phyloP scores from a whole-genome alignment of 352 stramenopile species.

The Elongisporangium anandrum region DNA sequence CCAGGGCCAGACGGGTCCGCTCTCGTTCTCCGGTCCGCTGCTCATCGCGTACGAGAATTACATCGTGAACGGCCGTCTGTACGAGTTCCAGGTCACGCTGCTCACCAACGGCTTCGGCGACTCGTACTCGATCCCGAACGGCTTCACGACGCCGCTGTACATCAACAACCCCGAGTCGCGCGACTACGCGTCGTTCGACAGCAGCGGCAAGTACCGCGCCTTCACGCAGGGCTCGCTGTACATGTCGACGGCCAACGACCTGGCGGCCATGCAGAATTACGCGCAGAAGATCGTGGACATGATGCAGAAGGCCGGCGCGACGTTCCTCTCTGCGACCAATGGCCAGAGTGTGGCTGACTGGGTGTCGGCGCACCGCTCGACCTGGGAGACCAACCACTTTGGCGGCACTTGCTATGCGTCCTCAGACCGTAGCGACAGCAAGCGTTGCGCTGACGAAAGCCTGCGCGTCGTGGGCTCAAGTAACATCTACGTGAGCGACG shows the following conservation, averaged over 20 bases:
- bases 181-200: conserved; percentile 28
- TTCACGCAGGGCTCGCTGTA: conserved; percentile 26
- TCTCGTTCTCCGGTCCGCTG: conserved; percentile 28
- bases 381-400: conserved; percentile 32
- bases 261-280: conserved; percentile 26
- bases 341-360: conserved; percentile 12
- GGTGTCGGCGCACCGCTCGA: conserved; percentile 18
- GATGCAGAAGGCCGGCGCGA: conserved; percentile 19
- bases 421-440: conserved; percentile 16
- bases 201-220: conserved; percentile 11
- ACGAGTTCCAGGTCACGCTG: conserved; percentile 35
- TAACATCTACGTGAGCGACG: conserved; percentile 36
- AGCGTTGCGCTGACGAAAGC: conserved; percentile 16
- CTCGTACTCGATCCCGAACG: conserved; percentile 12
- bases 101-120: conserved; percentile 28
- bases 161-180: conserved; percentile 35
- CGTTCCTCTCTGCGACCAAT: conserved; percentile 11
- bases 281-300: conserved; percentile 22
- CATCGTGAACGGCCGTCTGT: conserved; percentile 19
- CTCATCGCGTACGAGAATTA: conserved; percentile 43
- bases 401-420: conserved; percentile 39
- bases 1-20: conserved; percentile 20
- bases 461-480: conserved; percentile 31
- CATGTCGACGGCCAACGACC: conserved; percentile 25
- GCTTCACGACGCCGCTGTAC: conserved; percentile 27